These are phyloP conservation scores for Erythrobasidium hasegawianum DNA, from an alignment of 1,284 basidiomycete genomes.

Conservation along the genomic window DNA sequence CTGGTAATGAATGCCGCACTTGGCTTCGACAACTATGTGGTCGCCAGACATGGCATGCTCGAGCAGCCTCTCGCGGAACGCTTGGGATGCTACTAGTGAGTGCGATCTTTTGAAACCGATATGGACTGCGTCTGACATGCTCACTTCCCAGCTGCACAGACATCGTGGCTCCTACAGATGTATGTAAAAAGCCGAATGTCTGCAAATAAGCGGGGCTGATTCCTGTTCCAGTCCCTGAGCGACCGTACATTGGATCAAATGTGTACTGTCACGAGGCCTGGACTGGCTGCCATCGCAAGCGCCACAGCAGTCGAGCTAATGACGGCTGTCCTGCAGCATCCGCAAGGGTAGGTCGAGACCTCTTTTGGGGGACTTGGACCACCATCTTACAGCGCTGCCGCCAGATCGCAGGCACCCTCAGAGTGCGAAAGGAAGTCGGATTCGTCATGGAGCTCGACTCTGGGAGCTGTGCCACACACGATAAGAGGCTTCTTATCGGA, in stretches of 20 bases:
- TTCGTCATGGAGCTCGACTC: conserved; percentile 55
- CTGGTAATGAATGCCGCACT: conserved; percentile 92
- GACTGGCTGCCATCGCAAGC: conserved; percentile 85
- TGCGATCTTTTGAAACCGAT: too few species aligned
- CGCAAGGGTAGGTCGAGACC: conserved; percentile 62
- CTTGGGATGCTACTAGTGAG: conserved; percentile 81
- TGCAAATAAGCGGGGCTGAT: too few species aligned
- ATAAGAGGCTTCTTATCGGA: conserved; percentile 82
- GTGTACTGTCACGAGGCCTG: conserved; percentile 98
- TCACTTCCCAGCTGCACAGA: conserved; percentile 68
- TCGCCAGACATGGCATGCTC: conserved; percentile 87
- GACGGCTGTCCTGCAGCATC: conserved; percentile 84
- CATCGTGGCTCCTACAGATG: conserved; percentile 91
- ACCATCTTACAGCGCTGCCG: not conserved
- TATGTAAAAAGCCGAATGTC: too few species aligned
- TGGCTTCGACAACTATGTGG: conserved; percentile 92
- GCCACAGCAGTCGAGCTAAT: conserved; percentile 89
- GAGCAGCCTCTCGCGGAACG: conserved; percentile 38
- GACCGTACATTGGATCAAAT: conserved; percentile 96
- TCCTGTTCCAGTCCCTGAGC: conserved; percentile 67
- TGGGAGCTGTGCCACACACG: conserved; percentile 90
- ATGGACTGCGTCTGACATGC: not conserved
- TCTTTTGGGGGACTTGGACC: not conserved
- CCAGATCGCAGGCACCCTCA: conserved; percentile 55
- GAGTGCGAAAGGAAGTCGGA: conserved; percentile 38